A percentile compares a stretch with the other conserved stretches of the same genome.
Evolutionary conservation across 305 asterid genomes (phyloP).

Genomic region (Nicotiana rustica): DNA sequence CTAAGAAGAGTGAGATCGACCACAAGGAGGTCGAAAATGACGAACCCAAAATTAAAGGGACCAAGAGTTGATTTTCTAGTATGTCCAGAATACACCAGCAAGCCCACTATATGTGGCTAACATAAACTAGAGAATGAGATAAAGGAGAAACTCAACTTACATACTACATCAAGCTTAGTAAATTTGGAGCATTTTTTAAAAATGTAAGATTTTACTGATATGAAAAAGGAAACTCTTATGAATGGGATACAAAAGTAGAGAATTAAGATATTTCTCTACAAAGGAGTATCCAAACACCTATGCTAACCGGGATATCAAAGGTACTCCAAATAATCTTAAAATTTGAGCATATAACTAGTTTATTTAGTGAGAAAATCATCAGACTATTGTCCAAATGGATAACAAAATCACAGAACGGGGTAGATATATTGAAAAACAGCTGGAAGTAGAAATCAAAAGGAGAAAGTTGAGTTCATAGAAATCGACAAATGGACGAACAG

Average conservation of each 20-base stretch:
- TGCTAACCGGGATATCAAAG: not conserved
- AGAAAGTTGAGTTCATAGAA: not conserved
- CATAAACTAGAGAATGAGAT: constrained; percentile 4
- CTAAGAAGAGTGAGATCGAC: not conserved
- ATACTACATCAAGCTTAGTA: not conserved
- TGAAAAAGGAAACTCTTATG: not conserved
- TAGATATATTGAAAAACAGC: not conserved
- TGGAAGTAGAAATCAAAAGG: not conserved
- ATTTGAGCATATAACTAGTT: not conserved
- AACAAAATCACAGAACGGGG: not conserved
- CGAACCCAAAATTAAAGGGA: not conserved
- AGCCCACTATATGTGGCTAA: not conserved
- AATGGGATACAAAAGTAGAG: not conserved
- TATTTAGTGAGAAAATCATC: not conserved
- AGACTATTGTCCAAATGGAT: not conserved
- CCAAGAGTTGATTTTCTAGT: not conserved
- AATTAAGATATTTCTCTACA: not conserved
- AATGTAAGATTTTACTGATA: not conserved
- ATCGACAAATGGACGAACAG: not conserved
- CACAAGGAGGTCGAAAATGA: not conserved
- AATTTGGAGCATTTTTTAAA: not conserved
- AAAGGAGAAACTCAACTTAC: not conserved
- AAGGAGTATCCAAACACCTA: not conserved
- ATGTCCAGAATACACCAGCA: not conserved
- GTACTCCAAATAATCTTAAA: too few relatives aligned